Conservation (phyloP, 345 rosid species). For the Viola odorata region DNA sequence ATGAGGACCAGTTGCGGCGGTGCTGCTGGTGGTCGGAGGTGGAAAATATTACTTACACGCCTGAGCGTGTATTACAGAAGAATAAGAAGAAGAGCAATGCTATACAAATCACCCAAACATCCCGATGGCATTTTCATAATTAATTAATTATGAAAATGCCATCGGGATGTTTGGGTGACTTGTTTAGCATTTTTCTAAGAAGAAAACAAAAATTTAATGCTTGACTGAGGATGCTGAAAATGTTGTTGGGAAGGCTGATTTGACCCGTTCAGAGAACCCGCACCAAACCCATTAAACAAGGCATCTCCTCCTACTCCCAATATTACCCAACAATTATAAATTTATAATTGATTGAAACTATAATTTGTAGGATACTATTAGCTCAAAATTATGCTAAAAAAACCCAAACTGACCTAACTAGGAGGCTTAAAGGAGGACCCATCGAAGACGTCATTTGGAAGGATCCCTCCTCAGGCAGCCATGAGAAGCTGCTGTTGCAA, state of each 20-base stretch:
- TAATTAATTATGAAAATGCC: too few relatives aligned
- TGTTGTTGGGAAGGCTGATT: constrained; percentile 33
- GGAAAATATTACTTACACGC: too few relatives aligned
- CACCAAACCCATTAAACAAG: constrained; percentile 51
- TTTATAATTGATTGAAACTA: not conserved
- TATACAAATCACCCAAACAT: too few relatives aligned
- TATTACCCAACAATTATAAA: not conserved
- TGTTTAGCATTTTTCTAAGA: too few relatives aligned
- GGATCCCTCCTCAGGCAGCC: constrained; percentile 26
- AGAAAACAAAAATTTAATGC: not conserved
- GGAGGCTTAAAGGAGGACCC: constrained; percentile 39
- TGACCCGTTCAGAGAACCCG: constrained; percentile 48
- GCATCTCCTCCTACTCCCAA: constrained; percentile 47
- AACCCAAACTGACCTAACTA: constrained; percentile 21
- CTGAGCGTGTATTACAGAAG: too few relatives aligned
- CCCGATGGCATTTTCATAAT: too few relatives aligned
- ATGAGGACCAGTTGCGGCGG: too few relatives aligned
- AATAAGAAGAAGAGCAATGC: too few relatives aligned
- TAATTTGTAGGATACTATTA: not conserved
- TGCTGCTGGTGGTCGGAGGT: too few relatives aligned
- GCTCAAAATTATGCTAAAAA: too few relatives aligned
- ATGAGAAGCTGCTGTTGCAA: constrained; percentile 52
- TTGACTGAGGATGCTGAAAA: constrained; percentile 56
- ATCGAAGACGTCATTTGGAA: constrained; percentile 39
- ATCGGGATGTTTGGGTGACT: too few relatives aligned